phyloP scores from a whole-genome alignment of 78 protist genomes.

The Protostelium mycophagum region DNA sequence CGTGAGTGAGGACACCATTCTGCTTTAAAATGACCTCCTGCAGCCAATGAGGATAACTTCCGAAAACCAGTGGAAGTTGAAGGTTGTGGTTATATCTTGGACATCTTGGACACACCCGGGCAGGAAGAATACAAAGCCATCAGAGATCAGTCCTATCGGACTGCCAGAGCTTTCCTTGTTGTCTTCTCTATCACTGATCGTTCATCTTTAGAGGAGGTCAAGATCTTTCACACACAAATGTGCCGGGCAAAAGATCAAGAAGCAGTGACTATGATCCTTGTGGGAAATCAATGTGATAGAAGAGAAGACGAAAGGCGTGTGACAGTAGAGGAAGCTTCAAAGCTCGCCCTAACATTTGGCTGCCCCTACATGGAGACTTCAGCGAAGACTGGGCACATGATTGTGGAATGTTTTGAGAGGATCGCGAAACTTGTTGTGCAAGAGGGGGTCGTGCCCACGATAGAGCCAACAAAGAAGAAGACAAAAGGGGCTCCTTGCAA shows the following conservation, averaged over 20 bases:
- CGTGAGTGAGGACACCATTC: no score
- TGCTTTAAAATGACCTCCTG: no score
- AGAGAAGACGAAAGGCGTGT: slow-evolving; percentile 62
- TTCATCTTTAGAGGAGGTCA: neutral
- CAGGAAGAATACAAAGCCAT: neutral
- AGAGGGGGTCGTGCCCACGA: slow-evolving; percentile 54
- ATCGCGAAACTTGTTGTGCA: slow-evolving; percentile 73
- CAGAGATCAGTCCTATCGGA: neutral
- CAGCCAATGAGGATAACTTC: no score
- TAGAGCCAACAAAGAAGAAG: neutral
- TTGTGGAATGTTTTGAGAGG: no score
- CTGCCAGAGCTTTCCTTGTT: neutral
- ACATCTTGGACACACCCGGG: neutral
- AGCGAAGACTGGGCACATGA: slow-evolving; percentile 77
- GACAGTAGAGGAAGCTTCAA: slow-evolving; percentile 62
- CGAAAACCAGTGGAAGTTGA: no score
- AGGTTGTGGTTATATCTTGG: no score
- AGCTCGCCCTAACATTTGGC: slow-evolving; percentile 51
- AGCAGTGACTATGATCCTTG: slow-evolving; percentile 40
- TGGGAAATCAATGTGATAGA: slow-evolving; percentile 86
- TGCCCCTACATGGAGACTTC: slow-evolving; percentile 80
- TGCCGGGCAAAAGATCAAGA: neutral
- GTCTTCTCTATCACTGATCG: neutral
- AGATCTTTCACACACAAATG: neutral
- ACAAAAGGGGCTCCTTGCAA: neutral